Conservation (phyloP, 169 alveolate genomes). For the Eimeria praecox region DNA sequence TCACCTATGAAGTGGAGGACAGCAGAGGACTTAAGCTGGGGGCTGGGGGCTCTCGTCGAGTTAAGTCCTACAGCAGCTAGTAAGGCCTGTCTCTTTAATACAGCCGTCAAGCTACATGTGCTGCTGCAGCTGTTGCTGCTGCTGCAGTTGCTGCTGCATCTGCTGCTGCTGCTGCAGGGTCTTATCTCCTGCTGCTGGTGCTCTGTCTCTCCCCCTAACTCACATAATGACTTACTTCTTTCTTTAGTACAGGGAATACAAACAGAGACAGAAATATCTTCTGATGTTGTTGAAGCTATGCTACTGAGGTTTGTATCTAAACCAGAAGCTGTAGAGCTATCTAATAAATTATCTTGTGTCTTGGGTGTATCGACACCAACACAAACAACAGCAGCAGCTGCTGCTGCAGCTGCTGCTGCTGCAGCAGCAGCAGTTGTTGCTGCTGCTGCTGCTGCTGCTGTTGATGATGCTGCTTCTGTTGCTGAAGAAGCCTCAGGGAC, state of each 20-base stretch:
- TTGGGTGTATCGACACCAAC: neutral
- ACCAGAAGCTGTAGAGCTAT: neutral
- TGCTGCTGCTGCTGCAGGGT: constrained; percentile 10
- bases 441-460: neutral
- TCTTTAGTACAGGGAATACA: neutral
- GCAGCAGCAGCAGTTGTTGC: neutral
- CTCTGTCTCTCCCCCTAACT: neutral
- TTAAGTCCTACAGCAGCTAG: constrained; percentile 21
- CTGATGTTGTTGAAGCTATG: constrained; percentile 18
- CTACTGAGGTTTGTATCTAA: neutral
- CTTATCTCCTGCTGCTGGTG: neutral
- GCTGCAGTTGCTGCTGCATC: neutral
- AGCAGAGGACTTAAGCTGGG: neutral
- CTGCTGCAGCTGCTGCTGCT: neutral
- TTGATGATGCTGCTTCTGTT: no score
- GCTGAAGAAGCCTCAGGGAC: neutral
- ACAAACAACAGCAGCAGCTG: neutral
- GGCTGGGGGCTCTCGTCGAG: neutral
- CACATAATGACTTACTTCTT: neutral
- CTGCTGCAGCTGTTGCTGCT: neutral
- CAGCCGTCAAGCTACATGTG: constrained; percentile 37
- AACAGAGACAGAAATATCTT: neutral
- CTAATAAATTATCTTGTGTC: neutral
- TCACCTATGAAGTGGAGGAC: constrained; percentile 29
- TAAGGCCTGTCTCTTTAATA: constrained; percentile 26